Evolutionary conservation across 768 basidiomycete genomes (phyloP).

Genomic region (Astraeus odoratus): DNA sequence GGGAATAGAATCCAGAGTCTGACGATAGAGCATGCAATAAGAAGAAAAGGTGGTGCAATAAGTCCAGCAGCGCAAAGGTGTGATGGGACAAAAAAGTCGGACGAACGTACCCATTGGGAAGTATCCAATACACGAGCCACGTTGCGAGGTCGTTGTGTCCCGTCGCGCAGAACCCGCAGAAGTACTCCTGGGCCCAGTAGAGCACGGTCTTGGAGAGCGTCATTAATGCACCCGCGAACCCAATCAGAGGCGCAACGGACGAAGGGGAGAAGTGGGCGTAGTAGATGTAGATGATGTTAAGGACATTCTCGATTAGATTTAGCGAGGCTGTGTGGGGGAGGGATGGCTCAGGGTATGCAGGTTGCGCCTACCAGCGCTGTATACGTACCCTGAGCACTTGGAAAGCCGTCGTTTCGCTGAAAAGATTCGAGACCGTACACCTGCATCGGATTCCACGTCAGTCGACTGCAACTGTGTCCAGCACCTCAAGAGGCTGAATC

Average conservation of each 20-base stretch:
- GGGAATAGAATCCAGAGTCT: constrained; percentile 81
- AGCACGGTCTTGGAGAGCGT: constrained; percentile 81
- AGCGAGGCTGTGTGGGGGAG: constrained; percentile 47
- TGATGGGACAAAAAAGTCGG: neutral
- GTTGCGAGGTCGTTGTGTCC: constrained; percentile 62
- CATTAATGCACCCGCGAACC: constrained; percentile 67
- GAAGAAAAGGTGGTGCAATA: no score
- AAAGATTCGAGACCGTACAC: constrained; percentile 68
- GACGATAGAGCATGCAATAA: no score
- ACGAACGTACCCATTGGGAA: constrained; percentile 68
- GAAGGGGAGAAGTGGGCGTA: constrained; percentile 55
- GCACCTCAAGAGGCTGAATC: no score
- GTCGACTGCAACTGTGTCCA: neutral
- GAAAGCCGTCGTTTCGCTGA: constrained; percentile 67
- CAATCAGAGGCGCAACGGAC: constrained; percentile 66
- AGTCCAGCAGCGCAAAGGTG: neutral
- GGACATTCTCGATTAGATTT: constrained; percentile 71
- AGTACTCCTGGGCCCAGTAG: constrained; percentile 80
- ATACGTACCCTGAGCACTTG: constrained; percentile 74
- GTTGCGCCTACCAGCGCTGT: neutral
- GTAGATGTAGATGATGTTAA: constrained; percentile 74
- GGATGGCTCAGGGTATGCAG: neutral
- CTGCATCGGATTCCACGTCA: constrained; percentile 24
- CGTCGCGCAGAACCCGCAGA: constrained; percentile 60
- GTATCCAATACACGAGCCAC: constrained; percentile 56